These are phyloP conservation scores for Erodium chrysanthum DNA, from an alignment of 441 rosid genomes.

Conservation along the genomic window DNA sequence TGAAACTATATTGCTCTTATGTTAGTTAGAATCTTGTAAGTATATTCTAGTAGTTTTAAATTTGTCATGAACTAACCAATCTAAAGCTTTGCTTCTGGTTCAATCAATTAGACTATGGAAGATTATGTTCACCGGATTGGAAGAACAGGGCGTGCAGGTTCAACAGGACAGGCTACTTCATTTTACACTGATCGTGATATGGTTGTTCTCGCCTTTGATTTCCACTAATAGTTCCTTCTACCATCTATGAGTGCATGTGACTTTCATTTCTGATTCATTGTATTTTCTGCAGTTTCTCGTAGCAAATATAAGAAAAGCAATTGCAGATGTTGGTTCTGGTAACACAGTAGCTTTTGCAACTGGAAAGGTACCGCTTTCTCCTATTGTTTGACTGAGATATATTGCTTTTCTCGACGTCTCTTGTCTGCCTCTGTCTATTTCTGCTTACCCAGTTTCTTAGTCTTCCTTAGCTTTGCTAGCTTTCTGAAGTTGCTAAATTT, in stretches of 20 bases:
- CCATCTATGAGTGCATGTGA: neutral
- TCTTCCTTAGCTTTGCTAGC: neutral
- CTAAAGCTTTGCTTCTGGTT: conserved; percentile 28
- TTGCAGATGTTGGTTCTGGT: conserved; percentile 31
- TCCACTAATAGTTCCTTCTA: conserved; percentile 1
- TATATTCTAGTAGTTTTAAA: neutral
- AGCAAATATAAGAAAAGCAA: conserved; percentile 31
- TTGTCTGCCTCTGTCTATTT: neutral
- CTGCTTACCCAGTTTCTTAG: neutral
- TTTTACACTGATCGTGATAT: conserved; percentile 31
- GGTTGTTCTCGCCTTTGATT: conserved; percentile 17
- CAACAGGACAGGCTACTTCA: conserved; percentile 30
- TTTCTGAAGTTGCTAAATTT: neutral
- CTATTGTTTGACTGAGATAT: neutral
- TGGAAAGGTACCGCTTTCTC: conserved; percentile 28
- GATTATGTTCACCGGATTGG: conserved; percentile 25
- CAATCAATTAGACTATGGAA: conserved; percentile 30
- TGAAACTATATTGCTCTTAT: neutral
- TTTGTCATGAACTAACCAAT: neutral
- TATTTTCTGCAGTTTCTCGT: conserved; percentile 23
- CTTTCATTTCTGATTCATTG: neutral
- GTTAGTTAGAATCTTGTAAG: conserved; percentile 12
- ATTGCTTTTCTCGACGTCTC: neutral
- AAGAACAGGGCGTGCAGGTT: conserved; percentile 25
- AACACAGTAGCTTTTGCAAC: conserved; percentile 29